Percentiles rank a stretch among this genome's conserved stretches.
phyloP scores from a whole-genome alignment of 129 eudicot genomes.

The Flaveria robusta region DNA sequence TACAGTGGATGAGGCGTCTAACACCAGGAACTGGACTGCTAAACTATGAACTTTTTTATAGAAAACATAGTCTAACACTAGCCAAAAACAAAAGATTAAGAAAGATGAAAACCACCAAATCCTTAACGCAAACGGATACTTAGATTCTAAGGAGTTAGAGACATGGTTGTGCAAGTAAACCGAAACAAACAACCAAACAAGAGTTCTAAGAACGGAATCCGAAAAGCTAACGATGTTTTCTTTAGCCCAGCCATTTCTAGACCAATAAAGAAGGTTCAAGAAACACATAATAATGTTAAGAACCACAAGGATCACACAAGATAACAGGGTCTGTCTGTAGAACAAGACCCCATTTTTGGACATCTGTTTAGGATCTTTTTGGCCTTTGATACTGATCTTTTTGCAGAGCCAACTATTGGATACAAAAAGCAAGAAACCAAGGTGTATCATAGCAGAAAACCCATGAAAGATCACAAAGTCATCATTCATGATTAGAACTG shows the following conservation, averaged over 20 bases:
- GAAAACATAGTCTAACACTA: conserved; percentile 47
- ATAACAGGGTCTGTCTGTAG: conserved; percentile 42
- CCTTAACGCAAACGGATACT: conserved; percentile 56
- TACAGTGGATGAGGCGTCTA: conserved; percentile 49
- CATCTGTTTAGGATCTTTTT: conserved; percentile 30
- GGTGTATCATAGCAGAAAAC: conserved; percentile 42
- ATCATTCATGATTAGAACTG: not conserved
- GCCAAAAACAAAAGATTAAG: conserved; percentile 46
- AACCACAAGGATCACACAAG: conserved; percentile 46
- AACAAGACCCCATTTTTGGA: conserved; percentile 27
- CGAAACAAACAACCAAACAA: conserved; percentile 59
- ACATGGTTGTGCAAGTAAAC: conserved; percentile 45
- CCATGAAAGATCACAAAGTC: conserved; percentile 38
- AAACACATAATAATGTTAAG: conserved; percentile 54
- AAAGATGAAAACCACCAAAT: conserved; percentile 63
- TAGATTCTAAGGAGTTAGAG: conserved; percentile 29
- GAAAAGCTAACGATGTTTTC: conserved; percentile 42
- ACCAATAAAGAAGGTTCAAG: conserved; percentile 52
- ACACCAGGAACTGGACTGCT: conserved; percentile 42
- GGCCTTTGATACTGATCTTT: conserved; percentile 12
- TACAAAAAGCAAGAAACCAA: conserved; percentile 42
- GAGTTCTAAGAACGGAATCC: conserved; percentile 41
- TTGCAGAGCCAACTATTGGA: conserved; percentile 40
- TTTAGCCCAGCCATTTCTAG: conserved; percentile 54
- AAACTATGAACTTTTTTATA: conserved; percentile 29